Percentiles rank a stretch among this genome's conserved stretches.
phyloP scores from a whole-genome alignment of 1,284 basidiomycete species.

The Boletus semigastroideus region DNA sequence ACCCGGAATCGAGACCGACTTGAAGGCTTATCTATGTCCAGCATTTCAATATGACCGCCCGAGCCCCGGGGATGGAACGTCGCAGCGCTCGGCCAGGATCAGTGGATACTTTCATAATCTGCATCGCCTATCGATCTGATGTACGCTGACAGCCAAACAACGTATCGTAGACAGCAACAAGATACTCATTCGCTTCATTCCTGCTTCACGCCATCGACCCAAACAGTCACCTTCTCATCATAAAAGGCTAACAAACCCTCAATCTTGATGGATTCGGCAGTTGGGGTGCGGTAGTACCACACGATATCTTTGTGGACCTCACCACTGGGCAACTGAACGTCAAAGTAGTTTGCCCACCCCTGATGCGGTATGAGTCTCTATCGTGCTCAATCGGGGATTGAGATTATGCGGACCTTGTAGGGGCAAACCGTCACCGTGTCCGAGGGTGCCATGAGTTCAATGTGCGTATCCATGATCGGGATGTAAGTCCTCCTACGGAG shows the following conservation, averaged over 20 bases:
- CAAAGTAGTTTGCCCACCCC: constrained; percentile 63
- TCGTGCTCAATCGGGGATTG: neutral
- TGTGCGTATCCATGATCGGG: constrained; percentile 51
- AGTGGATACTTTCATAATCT: too few species aligned
- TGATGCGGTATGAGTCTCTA: constrained; percentile 23
- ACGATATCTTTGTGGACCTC: constrained; percentile 48
- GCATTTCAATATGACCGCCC: too few species aligned
- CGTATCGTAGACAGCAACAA: neutral
- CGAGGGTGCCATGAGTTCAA: constrained; percentile 52
- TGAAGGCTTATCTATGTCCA: too few species aligned
- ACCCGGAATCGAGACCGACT: too few species aligned
- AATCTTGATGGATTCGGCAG: constrained; percentile 49
- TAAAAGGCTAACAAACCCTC: constrained; percentile 58
- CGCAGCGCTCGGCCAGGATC: too few species aligned
- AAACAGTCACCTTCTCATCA: constrained; percentile 67
- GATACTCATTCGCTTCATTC: constrained; percentile 9
- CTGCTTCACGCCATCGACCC: constrained; percentile 58
- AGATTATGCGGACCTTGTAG: constrained; percentile 52
- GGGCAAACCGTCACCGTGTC: constrained; percentile 51
- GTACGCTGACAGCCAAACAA: too few species aligned
- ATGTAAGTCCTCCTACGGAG: constrained; percentile 61
- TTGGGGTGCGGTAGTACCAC: constrained; percentile 63
- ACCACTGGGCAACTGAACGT: constrained; percentile 46
- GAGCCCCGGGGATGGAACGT: too few species aligned
- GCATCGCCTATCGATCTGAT: too few species aligned